Base-by-base conservation (phyloP, 768 basidiomycete species). In the Sistotremastrum niveocremeum region DNA sequence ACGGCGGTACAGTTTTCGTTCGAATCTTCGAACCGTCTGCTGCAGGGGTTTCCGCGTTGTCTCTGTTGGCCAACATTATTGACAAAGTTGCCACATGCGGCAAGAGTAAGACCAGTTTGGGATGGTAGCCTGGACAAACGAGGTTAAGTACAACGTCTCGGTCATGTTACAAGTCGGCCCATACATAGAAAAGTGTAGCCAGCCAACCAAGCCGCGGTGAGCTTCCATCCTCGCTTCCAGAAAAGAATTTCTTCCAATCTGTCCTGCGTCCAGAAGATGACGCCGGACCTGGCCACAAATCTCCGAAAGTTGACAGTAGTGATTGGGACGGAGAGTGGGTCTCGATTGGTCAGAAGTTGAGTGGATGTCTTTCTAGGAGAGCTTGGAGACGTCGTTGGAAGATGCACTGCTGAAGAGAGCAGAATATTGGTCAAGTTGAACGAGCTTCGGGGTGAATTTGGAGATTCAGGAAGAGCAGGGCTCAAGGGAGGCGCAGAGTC, bases 181-280 rank as follows among this genome's bases (percentile, higher is more conserved):
- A 20, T 20, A 90, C 90, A 93, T 35, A 91, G 61, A 52, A 90
- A 87, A 0, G 73, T 74, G 60, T 89, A 93, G 0, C 63, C 70
- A 2, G 77, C 70, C 64, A 93, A 79, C 81, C 84, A 93, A 0
- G 75, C 70, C 37, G 65, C 57, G 1, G 90, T 91, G 37, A 74
- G 66, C 54, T 70, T 73, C 81, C 79, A 81, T 0, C 81, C 80
- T 39, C 73, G 71, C 58, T 74, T 80, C 90, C 90, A 93, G 51
- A 84, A 67, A 3, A 93, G 46, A 3, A 90, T 69, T 62, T 93
- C 90, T 59, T 94, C 90, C 9, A 86, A 56, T 1, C 90, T 65
- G 57, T 95, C 90, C 62, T 87, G 86, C 12, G 93, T 51, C 90
- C 89, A 94, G 55, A 93, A 94, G 5, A 90, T 63, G 0, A 84